These are phyloP conservation scores for Starmerella lactis-condensi DNA, from an alignment of 805 yeast genomes.

Conservation along the genomic window DNA sequence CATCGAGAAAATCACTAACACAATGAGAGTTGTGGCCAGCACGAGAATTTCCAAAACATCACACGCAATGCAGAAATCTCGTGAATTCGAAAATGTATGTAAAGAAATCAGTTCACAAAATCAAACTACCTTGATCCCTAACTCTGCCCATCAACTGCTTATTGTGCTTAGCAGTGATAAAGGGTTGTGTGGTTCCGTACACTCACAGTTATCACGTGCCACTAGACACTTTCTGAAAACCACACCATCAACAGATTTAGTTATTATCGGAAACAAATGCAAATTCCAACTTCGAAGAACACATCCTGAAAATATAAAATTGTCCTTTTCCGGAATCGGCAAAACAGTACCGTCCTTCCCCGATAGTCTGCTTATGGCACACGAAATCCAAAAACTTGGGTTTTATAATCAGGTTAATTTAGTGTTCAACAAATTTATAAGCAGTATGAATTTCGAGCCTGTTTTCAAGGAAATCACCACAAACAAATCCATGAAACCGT, in stretches of 20 bases:
- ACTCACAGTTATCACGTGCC: conserved; percentile 80
- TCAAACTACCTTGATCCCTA: conserved; percentile 45
- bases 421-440: conserved; percentile 68
- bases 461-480: conserved; percentile 46
- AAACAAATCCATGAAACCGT: conserved; percentile 27
- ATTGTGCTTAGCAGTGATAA: conserved; percentile 89
- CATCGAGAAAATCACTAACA: conserved; percentile 97
- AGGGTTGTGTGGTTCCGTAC: conserved; percentile 97
- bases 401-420: conserved; percentile 60
- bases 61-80: conserved; percentile 76
- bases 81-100: conserved; percentile 68
- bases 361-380: conserved; percentile 79
- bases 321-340: conserved; percentile 81
- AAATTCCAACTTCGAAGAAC: conserved; percentile 79
- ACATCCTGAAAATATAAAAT: conserved; percentile 43
- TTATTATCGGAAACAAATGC: conserved; percentile 85
- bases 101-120: conserved; percentile 60
- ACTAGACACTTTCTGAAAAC: conserved; percentile 51
- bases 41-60: conserved; percentile 92
- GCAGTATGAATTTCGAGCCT: conserved; percentile 86
- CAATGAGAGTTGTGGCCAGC: conserved; percentile 98
- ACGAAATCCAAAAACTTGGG: conserved; percentile 49
- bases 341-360: conserved; percentile 88
- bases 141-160: conserved; percentile 49
- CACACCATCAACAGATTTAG: conserved; percentile 54